Base-by-base conservation (phyloP, 1,284 basidiomycete genomes). In the Melampsora occidentalis region DNA sequence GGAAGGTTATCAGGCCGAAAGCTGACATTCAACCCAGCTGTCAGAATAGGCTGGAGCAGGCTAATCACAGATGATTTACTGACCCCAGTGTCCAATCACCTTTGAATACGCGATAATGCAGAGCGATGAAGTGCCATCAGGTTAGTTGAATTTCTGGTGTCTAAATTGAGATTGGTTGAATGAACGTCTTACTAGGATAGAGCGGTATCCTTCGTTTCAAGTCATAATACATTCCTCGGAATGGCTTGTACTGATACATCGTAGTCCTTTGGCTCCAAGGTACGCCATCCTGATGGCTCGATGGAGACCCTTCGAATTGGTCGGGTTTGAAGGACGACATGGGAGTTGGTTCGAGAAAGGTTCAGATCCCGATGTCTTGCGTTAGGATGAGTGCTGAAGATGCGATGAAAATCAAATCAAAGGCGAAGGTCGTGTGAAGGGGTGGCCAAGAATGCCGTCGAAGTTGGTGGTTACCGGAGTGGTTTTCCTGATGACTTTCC, bases 221-320 rank as follows among this genome's bases (percentile, higher is more conserved):
- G 83, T 97, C 94, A 62, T 87, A 86, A 49, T 86, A 80, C 81
- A 97, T 94, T 7, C 95, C 95, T 6, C 85, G 82, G 28, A 90
- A 90, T 10, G 90, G 84, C 9, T 70, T 77, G 12, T 83, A 76
- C 69, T 83, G 76, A 77, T 83, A 82, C 1, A 71, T 69, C 80
- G 80, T 81, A 5, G 79, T 79, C 7, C 82, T 78, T 68, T 82
- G 79, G 5, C 80, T 80, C 82, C 82, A 83, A 12, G 82, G 80
- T 39, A 39, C 35, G 10, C 35, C 35, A 39, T 39, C 35, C 35
- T 39, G 35, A 39, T 39, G 10, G 35, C 2, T 39, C 2, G 10
- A 39, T 39, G 35, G 35, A 39, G 35, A 39, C 35, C 35, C 35
- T 39, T 79, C 20, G 61, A 33, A 20, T n/a, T 10, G 16, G 31